Evolutionary conservation across 2,329 filamentous ascomycete species (phyloP).

Genomic region (Incumbomyces lentus): DNA sequence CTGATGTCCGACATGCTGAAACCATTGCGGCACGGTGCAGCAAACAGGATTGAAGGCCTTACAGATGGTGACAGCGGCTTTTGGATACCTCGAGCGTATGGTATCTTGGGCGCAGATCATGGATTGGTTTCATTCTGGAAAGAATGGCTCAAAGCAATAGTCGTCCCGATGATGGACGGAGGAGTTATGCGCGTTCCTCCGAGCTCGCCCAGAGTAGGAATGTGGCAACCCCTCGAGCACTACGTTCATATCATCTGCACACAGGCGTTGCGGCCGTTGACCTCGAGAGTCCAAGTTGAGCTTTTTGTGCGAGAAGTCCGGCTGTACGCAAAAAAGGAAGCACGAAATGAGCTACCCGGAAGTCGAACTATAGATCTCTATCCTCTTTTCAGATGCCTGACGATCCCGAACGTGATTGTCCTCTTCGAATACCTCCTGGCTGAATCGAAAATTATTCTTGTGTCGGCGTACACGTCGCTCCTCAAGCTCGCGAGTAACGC

Average conservation of each 20-base stretch:
- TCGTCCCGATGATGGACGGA: constrained; percentile 93
- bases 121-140: constrained; percentile 91
- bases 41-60: constrained; percentile 91
- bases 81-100: constrained; percentile 90
- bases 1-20: constrained; percentile 94
- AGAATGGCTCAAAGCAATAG: constrained; percentile 86
- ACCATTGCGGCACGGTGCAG: constrained; percentile 84
- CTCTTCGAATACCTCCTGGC: constrained; percentile 87
- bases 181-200: constrained; percentile 70
- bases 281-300: constrained; percentile 92
- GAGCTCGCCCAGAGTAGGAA: constrained; percentile 79
- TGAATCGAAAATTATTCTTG: constrained; percentile 89
- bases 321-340: constrained; percentile 86
- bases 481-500: constrained; percentile 84
- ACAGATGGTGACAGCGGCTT: constrained; percentile 91
- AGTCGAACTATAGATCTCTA: constrained; percentile 87
- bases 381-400: constrained; percentile 79
- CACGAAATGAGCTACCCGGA: constrained; percentile 81
- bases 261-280: constrained; percentile 82
- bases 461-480: constrained; percentile 95
- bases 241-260: constrained; percentile 96
- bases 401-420: constrained; percentile 82
- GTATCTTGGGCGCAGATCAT: constrained; percentile 75
- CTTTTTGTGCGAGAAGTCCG: constrained; percentile 79
- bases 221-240: constrained; percentile 92